Evolutionary conservation across 257 asterid genomes (phyloP).

Genomic region (Scutellaria barbata): DNA sequence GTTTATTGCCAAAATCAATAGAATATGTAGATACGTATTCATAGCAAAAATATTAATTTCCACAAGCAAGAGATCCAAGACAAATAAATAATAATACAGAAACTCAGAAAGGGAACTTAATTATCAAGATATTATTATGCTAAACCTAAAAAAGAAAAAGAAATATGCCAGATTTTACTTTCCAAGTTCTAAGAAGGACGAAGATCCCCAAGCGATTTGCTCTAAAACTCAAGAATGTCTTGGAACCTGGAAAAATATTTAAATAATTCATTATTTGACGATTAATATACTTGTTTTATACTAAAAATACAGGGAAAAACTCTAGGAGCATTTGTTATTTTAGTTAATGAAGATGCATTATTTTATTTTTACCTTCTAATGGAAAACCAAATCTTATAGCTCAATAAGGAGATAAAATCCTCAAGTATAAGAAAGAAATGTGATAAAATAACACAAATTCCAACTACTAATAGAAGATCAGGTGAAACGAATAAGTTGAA

Average conservation of each 20-base stretch:
- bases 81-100: neutral
- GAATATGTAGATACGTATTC: constrained; percentile 3
- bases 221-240: constrained; percentile 44
- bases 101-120: neutral
- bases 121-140: constrained; percentile 29
- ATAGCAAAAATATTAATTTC: neutral
- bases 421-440: too few species aligned
- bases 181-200: neutral
- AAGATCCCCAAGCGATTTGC: constrained; percentile 29
- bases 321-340: too few species aligned
- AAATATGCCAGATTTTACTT: constrained; percentile 11
- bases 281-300: too few species aligned
- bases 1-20: neutral
- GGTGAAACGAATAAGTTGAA: too few species aligned
- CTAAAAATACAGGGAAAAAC: too few species aligned
- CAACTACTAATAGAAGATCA: too few species aligned
- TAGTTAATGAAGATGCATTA: too few species aligned
- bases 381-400: too few species aligned
- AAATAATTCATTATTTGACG: neutral
- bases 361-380: too few species aligned
- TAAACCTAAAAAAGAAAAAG: constrained; percentile 3
- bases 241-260: constrained; percentile 48
- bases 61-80: neutral
- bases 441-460: too few species aligned
- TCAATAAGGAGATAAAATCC: too few species aligned